These are phyloP conservation scores for Aspergillus novofumigatus DNA, from an alignment of 2,329 filamentous ascomycete species.

Conservation along the genomic window DNA sequence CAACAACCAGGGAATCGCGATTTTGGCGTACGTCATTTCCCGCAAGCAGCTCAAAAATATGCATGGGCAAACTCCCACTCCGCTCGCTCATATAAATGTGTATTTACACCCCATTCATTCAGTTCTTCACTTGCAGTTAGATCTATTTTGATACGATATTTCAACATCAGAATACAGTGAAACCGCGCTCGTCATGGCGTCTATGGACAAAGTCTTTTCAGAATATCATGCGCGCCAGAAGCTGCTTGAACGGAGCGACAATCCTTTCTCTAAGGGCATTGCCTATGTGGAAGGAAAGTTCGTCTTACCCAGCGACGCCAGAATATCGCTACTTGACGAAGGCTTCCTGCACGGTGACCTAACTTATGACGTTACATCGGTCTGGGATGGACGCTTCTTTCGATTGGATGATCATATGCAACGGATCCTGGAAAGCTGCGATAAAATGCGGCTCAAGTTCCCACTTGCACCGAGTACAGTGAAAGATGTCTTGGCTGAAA, in stretches of 20 bases:
- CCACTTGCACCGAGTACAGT: constrained; percentile 16
- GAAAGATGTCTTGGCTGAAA: no score
- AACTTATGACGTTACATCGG: constrained; percentile 50
- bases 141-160: no score
- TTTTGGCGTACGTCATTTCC: no score
- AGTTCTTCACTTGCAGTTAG: no score
- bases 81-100: no score
- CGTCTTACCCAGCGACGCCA: constrained; percentile 41
- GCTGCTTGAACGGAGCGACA: constrained; percentile 30
- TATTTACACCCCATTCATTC: no score
- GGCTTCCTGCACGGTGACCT: constrained; percentile 37
- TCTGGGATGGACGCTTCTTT: constrained; percentile 52
- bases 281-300: constrained; percentile 46
- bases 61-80: no score
- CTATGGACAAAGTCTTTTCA: constrained; percentile 27
- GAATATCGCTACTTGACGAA: no score
- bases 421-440: constrained; percentile 44
- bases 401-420: constrained; percentile 48
- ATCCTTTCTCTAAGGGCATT: constrained; percentile 43
- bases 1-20: no score
- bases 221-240: constrained; percentile 32
- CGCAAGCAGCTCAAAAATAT: no score
- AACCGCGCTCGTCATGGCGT: no score
- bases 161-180: no score
- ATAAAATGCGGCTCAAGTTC: constrained; percentile 48